A percentile compares a stretch with the other conserved stretches of the same genome.
Conservation (phyloP, 139 green algal species). For the Picochlorum sp. region DNA sequence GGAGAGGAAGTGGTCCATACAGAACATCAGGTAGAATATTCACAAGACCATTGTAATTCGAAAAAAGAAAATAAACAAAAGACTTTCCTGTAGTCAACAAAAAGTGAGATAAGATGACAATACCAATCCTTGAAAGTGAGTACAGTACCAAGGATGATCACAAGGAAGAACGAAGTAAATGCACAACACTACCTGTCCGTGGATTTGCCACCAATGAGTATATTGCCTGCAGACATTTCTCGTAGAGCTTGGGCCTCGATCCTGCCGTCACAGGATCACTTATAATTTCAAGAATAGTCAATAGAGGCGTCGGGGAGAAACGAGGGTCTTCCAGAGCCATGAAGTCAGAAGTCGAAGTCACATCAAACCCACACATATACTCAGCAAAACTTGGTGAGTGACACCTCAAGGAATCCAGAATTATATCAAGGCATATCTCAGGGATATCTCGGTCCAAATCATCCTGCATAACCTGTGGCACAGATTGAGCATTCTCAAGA, state of each 20-base stretch:
- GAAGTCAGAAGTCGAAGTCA: constrained; percentile 14
- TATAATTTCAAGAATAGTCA: constrained; percentile 33
- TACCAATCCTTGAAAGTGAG: too few species aligned
- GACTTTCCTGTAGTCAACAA: constrained; percentile 1
- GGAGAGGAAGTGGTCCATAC: constrained; percentile 2
- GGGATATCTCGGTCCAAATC: constrained; percentile 7
- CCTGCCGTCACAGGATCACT: not conserved
- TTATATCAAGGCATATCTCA: constrained; percentile 20
- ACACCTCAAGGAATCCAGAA: constrained; percentile 16
- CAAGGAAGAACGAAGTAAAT: not conserved
- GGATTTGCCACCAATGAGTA: constrained; percentile 23
- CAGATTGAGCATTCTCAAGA: not conserved
- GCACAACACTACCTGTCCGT: constrained; percentile 7
- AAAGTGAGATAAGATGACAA: not conserved
- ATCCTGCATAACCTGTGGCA: not conserved
- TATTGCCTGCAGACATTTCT: constrained; percentile 49
- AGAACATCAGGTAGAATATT: constrained; percentile 14
- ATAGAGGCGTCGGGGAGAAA: constrained; percentile 30
- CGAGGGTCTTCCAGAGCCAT: not conserved
- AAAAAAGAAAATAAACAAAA: constrained; percentile 21
- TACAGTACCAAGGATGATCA: too few species aligned
- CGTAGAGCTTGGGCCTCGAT: constrained; percentile 30
- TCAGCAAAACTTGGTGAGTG: constrained; percentile 50
- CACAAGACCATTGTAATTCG: constrained; percentile 6
- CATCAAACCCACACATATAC: constrained; percentile 68